A percentile compares a stretch with the other conserved stretches of the same genome.
phyloP scores from a whole-genome alignment of 2,329 filamentous ascomycete species.

The Colletotrichum lindemuthianum region DNA sequence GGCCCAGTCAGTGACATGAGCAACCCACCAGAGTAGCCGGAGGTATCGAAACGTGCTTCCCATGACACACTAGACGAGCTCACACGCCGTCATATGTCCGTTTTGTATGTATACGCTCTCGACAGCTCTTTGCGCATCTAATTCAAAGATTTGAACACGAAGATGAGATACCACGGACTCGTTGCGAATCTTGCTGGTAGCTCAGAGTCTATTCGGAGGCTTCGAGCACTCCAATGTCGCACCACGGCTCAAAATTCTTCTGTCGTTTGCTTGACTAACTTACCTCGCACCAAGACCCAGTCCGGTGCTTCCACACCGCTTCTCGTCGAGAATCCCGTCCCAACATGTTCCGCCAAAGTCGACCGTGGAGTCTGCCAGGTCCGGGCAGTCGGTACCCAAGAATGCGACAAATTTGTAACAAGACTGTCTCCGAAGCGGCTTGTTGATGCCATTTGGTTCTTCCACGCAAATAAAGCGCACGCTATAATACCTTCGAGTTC shows the following conservation, averaged over 20 bases:
- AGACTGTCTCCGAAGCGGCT: too few species aligned
- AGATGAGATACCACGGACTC: neutral
- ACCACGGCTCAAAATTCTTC: neutral
- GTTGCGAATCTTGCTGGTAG: neutral
- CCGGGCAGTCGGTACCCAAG: too few species aligned
- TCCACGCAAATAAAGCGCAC: too few species aligned
- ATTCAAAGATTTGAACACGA: neutral
- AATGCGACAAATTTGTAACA: too few species aligned
- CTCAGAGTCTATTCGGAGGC: neutral
- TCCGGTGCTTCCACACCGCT: slow-evolving; percentile 29
- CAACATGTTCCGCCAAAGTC: slow-evolving; percentile 27
- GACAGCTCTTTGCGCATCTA: neutral
- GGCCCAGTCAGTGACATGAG: slow-evolving; percentile 23
- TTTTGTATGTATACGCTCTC: slow-evolving; percentile 1
- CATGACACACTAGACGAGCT: slow-evolving; percentile 29
- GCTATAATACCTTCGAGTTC: too few species aligned
- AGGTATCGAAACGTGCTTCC: slow-evolving; percentile 28
- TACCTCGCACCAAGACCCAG: slow-evolving; percentile 6
- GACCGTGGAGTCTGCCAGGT: too few species aligned
- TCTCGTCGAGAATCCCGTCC: slow-evolving; percentile 25
- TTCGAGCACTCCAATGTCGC: neutral
- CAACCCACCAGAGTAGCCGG: slow-evolving; percentile 21
- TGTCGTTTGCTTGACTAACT: neutral
- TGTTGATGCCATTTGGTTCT: too few species aligned
- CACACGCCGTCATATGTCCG: slow-evolving; percentile 11